Percentiles rank a stretch among this genome's conserved stretches.
These are phyloP conservation scores for Calonectria pauciramosa DNA, from an alignment of 2,329 filamentous ascomycete species.

Conservation along the genomic window DNA sequence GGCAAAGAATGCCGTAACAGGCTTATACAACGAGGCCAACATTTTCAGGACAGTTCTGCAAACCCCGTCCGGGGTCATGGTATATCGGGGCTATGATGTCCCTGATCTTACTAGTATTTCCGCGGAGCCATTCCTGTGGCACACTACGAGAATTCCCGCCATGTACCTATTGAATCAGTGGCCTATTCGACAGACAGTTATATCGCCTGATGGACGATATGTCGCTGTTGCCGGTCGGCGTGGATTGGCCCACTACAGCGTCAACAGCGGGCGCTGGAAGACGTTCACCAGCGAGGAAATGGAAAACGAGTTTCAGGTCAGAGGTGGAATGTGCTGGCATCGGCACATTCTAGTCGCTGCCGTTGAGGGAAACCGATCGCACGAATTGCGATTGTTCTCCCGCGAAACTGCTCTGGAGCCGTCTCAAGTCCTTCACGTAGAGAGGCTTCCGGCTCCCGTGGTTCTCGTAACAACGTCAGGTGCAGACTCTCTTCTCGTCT, in stretches of 20 bases:
- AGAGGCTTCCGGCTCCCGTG: slow-evolving; percentile 86
- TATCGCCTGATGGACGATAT: slow-evolving; percentile 93
- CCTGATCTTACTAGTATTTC: slow-evolving; percentile 93
- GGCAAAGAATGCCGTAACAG: slow-evolving; percentile 92
- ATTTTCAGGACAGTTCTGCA: slow-evolving; percentile 90
- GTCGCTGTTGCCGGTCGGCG: slow-evolving; percentile 94
- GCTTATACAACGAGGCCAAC: slow-evolving; percentile 92
- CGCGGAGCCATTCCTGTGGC: slow-evolving; percentile 94
- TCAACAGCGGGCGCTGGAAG: slow-evolving; percentile 95
- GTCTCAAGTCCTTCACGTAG: slow-evolving; percentile 79
- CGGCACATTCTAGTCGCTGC: slow-evolving; percentile 95
- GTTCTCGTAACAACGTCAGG: slow-evolving; percentile 91
- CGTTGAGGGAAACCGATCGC: slow-evolving; percentile 86
- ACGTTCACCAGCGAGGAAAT: slow-evolving; percentile 85
- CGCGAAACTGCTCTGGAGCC: slow-evolving; percentile 85
- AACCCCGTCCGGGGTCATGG: slow-evolving; percentile 88
- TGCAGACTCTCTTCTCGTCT: slow-evolving; percentile 94
- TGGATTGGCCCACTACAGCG: slow-evolving; percentile 94
- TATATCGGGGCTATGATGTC: slow-evolving; percentile 94
- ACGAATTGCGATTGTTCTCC: slow-evolving; percentile 93
- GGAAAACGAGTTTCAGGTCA: slow-evolving; percentile 92
- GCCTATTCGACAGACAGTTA: slow-evolving; percentile 89
- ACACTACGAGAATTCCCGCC: slow-evolving; percentile 87
- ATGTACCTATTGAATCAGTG: slow-evolving; percentile 91
- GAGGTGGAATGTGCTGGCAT: slow-evolving; percentile 99